Evolutionary conservation across 257 asterid species (phyloP).

Genomic region (Solanum pimpinellifolium): DNA sequence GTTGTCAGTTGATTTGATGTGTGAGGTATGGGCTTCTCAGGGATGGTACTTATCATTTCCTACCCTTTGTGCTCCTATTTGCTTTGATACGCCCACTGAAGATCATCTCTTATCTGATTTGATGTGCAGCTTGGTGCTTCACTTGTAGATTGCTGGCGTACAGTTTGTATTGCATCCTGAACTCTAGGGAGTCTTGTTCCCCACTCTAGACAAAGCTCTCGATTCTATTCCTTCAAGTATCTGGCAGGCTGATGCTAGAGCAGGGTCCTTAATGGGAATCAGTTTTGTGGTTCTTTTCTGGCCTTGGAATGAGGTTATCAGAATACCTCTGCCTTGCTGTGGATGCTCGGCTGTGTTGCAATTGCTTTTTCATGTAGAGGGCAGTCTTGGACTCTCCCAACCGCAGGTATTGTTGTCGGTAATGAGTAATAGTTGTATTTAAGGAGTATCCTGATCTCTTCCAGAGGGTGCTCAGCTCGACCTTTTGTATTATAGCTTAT

Average conservation of each 20-base stretch:
- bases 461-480: background rate
- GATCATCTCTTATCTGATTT: background rate
- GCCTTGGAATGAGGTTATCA: background rate
- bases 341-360: background rate
- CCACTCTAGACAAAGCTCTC: background rate
- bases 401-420: background rate
- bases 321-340: background rate
- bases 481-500: background rate
- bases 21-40: background rate
- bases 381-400: background rate
- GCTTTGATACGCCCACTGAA: background rate
- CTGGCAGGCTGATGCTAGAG: background rate
- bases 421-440: background rate
- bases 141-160: background rate
- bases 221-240: background rate
- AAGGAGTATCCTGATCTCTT: background rate
- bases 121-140: background rate
- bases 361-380: background rate
- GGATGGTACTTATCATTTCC: background rate
- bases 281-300: background rate
- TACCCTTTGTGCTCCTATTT: background rate
- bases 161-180: background rate
- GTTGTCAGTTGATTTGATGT: slow-evolving; percentile 14
- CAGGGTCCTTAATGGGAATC: background rate
- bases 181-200: background rate